A percentile compares a stretch with the other conserved stretches of the same genome.
These are phyloP conservation scores for Colletotrichum sp. DNA, from an alignment of 2,329 filamentous ascomycete genomes.

Conservation along the genomic window DNA sequence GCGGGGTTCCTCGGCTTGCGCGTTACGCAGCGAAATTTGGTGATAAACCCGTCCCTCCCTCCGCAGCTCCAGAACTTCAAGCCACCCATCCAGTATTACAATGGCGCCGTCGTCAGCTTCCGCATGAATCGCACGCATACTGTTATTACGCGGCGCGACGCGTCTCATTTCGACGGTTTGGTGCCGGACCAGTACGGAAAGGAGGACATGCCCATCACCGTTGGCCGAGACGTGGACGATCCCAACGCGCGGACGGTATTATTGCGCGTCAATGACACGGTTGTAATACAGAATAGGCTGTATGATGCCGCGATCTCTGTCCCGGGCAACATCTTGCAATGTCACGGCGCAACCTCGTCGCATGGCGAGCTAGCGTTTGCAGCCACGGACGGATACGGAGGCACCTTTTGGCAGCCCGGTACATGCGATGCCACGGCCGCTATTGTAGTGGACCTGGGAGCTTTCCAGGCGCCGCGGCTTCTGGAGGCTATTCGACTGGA, in stretches of 20 bases:
- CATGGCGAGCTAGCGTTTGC: not conserved
- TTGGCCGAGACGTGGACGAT: not conserved
- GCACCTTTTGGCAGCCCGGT: not conserved
- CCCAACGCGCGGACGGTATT: not conserved
- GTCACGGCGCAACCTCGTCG: not conserved
- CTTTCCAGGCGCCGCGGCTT: not conserved
- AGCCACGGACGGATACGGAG: not conserved
- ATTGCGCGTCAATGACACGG: not conserved
- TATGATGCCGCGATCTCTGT: not conserved
- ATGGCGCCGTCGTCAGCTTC: constrained; percentile 32
- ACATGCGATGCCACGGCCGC: not conserved
- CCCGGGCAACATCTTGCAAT: not conserved
- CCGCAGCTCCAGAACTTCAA: constrained; percentile 59
- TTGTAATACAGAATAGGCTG: not conserved
- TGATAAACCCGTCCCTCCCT: constrained; percentile 67
- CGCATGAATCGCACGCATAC: constrained; percentile 30
- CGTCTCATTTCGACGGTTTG: not conserved
- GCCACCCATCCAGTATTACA: constrained; percentile 28
- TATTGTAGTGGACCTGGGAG: not conserved
- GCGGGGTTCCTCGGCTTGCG: constrained; percentile 73
- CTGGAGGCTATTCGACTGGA: not conserved
- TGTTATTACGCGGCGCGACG: constrained; percentile 11
- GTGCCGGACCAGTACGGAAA: not conserved
- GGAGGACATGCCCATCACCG: not conserved
- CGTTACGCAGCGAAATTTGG: constrained; percentile 61